A percentile compares a stretch with the other conserved stretches of the same genome.
phyloP scores from a whole-genome alignment of 192 early-diverging fungal genomes.

The Backusella mclennaniae region DNA sequence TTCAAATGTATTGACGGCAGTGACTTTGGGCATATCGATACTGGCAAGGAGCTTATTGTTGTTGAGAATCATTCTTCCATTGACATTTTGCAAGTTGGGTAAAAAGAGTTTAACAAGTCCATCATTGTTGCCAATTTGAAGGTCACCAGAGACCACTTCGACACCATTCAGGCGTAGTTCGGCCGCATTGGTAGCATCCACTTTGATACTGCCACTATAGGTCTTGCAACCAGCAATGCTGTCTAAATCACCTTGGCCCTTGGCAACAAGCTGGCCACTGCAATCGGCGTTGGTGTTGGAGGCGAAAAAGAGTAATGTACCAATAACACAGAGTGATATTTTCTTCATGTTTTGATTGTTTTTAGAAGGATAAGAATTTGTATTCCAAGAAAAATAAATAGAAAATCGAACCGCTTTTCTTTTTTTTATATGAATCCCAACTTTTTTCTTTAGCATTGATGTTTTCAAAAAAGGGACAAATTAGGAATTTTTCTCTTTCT shows the following conservation, averaged over 20 bases:
- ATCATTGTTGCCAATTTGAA: constrained; percentile 19
- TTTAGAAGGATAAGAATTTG: not conserved
- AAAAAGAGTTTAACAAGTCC: not conserved
- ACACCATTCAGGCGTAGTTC: constrained; percentile 16
- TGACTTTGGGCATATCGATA: constrained; percentile 12
- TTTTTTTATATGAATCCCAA: not conserved
- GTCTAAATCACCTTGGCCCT: constrained; percentile 24
- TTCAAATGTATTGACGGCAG: constrained; percentile 12
- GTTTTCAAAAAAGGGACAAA: not conserved
- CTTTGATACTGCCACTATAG: constrained; percentile 26
- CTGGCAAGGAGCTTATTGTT: constrained; percentile 20
- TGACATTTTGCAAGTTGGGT: constrained; percentile 23
- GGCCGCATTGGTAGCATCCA: not conserved
- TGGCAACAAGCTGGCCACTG: constrained; percentile 14
- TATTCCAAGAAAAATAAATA: not conserved
- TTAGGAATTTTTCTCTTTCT: not conserved
- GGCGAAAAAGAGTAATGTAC: not conserved
- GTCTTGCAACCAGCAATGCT: constrained; percentile 18
- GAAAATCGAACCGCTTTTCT: not conserved
- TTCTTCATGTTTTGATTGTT: not conserved
- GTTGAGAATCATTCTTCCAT: constrained; percentile 7
- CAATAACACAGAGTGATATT: not conserved
- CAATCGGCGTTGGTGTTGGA: constrained; percentile 6
- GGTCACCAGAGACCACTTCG: constrained; percentile 5
- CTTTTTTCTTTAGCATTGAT: not conserved